Evolutionary conservation across 1,284 basidiomycete species (phyloP).

Genomic region (Coniophora puteana): DNA sequence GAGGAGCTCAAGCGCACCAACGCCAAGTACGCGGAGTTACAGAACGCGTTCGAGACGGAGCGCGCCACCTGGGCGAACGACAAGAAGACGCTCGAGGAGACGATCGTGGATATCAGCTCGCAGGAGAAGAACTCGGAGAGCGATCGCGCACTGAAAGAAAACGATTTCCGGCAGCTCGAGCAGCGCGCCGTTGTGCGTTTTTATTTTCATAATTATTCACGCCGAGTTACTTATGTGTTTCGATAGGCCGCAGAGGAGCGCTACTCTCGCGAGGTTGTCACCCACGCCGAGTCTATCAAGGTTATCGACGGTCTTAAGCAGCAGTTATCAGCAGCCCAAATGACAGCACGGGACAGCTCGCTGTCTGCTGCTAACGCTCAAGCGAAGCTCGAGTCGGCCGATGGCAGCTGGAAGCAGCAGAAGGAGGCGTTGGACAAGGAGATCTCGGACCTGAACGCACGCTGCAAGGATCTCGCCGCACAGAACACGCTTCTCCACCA

Average conservation of each 20-base stretch:
- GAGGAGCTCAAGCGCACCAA: slow-evolving; percentile 53
- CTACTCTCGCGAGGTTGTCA: slow-evolving; percentile 76
- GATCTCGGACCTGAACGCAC: slow-evolving; percentile 61
- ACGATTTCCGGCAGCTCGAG: slow-evolving; percentile 61
- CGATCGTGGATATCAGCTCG: slow-evolving; percentile 70
- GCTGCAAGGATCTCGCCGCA: slow-evolving; percentile 69
- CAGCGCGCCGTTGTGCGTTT: slow-evolving; percentile 62
- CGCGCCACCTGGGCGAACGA: slow-evolving; percentile 69
- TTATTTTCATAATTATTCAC: neutral
- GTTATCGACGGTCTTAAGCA: slow-evolving; percentile 60
- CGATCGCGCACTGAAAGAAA: slow-evolving; percentile 61
- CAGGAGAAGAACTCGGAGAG: slow-evolving; percentile 64
- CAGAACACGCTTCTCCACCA: slow-evolving; percentile 82
- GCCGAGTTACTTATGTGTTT: neutral
- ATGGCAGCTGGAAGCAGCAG: slow-evolving; percentile 79
- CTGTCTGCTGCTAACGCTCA: slow-evolving; percentile 69
- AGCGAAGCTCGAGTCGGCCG: slow-evolving; percentile 66
- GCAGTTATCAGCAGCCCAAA: slow-evolving; percentile 52
- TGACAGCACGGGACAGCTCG: slow-evolving; percentile 50
- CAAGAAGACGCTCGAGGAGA: slow-evolving; percentile 75
- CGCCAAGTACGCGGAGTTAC: slow-evolving; percentile 52
- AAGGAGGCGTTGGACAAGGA: slow-evolving; percentile 77
- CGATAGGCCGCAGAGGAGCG: slow-evolving; percentile 73
- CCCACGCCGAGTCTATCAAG: slow-evolving; percentile 83
- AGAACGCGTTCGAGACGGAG: slow-evolving; percentile 63